Conservation (phyloP, 331 rosid species). For the Cydonia oblonga region DNA sequence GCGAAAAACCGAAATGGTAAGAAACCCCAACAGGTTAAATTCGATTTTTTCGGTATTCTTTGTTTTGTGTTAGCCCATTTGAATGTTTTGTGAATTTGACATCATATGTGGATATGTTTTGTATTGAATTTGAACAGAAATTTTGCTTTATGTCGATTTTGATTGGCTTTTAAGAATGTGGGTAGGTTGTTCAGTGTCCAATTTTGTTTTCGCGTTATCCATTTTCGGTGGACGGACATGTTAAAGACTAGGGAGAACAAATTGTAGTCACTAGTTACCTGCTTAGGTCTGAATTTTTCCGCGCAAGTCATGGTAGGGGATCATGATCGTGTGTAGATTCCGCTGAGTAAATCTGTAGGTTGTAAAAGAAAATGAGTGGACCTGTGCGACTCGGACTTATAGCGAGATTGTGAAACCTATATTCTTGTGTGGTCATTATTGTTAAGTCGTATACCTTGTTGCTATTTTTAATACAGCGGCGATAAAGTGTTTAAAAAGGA, state of each 20-base stretch:
- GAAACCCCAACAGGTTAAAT: not conserved
- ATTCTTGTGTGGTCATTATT: not conserved
- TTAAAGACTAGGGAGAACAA: not conserved
- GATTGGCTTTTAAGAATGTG: not conserved
- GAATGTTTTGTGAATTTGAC: not conserved
- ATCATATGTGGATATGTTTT: not conserved
- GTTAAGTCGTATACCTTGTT: not conserved
- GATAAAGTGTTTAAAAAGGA: slow-evolving; percentile 91
- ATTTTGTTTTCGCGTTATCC: not conserved
- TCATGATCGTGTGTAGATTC: not conserved
- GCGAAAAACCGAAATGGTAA: slow-evolving; percentile 76
- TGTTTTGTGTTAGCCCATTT: not conserved
- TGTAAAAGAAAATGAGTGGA: not conserved
- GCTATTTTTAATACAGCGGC: slow-evolving; percentile 48
- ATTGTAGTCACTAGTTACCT: not conserved
- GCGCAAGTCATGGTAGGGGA: not conserved
- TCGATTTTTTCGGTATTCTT: not conserved
- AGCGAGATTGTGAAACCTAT: not conserved
- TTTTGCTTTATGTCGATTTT: too few relatives aligned
- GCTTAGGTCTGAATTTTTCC: not conserved
- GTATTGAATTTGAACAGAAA: not conserved
- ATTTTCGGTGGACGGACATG: not conserved
- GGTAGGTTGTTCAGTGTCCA: not conserved
- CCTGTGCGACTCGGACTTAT: not conserved
- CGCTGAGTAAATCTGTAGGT: not conserved